phyloP scores from a whole-genome alignment of 345 rosid genomes.

The Aegle marmelos region DNA sequence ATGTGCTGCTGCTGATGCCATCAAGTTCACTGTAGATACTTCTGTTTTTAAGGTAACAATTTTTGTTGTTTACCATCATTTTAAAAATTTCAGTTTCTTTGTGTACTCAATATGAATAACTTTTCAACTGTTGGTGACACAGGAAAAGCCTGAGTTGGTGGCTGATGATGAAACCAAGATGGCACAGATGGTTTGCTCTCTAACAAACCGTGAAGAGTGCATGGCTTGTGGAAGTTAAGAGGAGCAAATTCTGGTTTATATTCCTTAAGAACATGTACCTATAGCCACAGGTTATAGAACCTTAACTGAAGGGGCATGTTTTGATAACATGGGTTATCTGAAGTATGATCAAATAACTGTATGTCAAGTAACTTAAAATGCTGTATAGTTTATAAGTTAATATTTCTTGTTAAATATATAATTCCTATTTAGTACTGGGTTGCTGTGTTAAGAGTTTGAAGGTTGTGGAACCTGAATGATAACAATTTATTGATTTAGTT shows the following conservation, averaged over 20 bases:
- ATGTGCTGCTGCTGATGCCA: slow-evolving; percentile 99
- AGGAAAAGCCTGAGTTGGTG: slow-evolving; percentile 40
- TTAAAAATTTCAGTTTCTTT: not conserved
- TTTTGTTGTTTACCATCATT: not conserved
- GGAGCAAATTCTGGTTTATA: not conserved
- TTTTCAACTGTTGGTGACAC: slow-evolving; percentile 1
- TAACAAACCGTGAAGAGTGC: slow-evolving; percentile 84
- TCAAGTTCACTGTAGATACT: slow-evolving; percentile 92
- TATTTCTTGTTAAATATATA: not conserved
- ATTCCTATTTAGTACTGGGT: not conserved
- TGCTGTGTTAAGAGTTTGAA: not conserved
- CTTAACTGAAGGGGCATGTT: not conserved
- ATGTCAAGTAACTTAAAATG: not conserved
- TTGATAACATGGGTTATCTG: not conserved
- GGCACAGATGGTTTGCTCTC: slow-evolving; percentile 90
- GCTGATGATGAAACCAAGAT: slow-evolving; percentile 49
- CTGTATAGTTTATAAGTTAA: not conserved
- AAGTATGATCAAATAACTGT: not conserved
- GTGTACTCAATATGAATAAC: not conserved
- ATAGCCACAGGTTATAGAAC: not conserved
- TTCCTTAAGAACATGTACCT: not conserved
- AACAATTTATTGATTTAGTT: not conserved
- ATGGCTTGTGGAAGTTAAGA: slow-evolving; percentile 74
- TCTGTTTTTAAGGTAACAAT: slow-evolving; percentile 52
- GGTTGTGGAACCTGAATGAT: not conserved